Percentiles rank a stretch among this genome's conserved stretches.
phyloP scores from a whole-genome alignment of 2,329 filamentous ascomycete species.

The Hyphodiscus sp. region DNA sequence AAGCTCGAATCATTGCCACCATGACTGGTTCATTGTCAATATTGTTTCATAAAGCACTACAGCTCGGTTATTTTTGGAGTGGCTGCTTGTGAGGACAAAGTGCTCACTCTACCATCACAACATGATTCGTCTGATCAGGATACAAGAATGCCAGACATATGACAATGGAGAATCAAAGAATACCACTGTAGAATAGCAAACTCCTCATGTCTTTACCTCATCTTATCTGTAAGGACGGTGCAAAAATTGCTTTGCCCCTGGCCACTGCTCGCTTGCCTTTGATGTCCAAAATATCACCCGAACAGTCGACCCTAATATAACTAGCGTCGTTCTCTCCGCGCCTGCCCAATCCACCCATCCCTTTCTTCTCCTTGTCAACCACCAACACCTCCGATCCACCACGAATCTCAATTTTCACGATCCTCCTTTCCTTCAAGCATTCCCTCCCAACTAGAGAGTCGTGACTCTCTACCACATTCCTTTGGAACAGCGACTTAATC shows the following conservation, averaged over 20 bases:
- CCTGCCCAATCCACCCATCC: neutral
- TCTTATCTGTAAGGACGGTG: neutral
- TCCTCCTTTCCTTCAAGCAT: conserved; percentile 17
- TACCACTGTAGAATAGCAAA: no score
- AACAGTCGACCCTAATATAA: neutral
- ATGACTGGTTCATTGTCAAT: no score
- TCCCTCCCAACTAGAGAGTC: conserved; percentile 31
- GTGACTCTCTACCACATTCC: conserved; percentile 32
- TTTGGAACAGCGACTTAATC: conserved; percentile 29
- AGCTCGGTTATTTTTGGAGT: no score
- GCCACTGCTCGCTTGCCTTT: neutral
- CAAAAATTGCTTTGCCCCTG: neutral
- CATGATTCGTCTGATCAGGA: no score
- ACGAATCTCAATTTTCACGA: conserved; percentile 10
- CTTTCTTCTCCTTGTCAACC: conserved; percentile 5
- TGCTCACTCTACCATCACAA: neutral
- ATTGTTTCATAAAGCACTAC: no score
- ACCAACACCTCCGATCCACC: neutral
- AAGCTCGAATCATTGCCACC: neutral
- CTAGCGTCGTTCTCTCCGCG: neutral
- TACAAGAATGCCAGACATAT: no score
- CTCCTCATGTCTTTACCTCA: neutral
- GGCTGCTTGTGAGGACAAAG: neutral
- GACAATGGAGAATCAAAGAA: no score
- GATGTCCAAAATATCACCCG: neutral